Conservation (phyloP, 2,329 filamentous ascomycete genomes). For the Sclerotinia sclerotiorum region DNA sequence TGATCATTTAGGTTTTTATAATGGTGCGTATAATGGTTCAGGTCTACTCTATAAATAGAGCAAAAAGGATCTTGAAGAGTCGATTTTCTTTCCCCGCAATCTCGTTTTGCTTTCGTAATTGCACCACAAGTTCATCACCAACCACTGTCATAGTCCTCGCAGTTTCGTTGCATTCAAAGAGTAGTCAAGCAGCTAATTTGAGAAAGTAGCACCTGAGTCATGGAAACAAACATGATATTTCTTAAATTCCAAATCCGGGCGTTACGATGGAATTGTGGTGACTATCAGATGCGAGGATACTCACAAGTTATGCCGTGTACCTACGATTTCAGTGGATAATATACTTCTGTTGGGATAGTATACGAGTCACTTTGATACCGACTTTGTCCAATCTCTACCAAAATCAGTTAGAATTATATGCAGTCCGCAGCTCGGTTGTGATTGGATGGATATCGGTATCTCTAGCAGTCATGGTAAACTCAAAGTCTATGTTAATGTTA, state of each 20-base stretch:
- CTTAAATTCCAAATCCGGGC: not conserved
- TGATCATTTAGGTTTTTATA: too few species aligned
- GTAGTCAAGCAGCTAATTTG: not conserved
- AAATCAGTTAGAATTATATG: conserved; percentile 54
- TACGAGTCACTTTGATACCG: conserved; percentile 65
- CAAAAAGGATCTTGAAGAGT: too few species aligned
- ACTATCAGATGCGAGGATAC: not conserved
- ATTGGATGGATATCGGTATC: conserved; percentile 71
- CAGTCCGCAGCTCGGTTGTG: conserved; percentile 75
- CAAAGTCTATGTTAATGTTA: not conserved
- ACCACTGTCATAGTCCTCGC: too few species aligned
- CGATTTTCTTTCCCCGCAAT: too few species aligned
- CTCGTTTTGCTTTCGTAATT: not conserved
- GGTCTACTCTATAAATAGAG: too few species aligned
- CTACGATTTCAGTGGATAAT: not conserved
- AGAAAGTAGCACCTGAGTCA: not conserved
- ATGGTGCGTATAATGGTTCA: too few species aligned
- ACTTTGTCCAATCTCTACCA: conserved; percentile 60
- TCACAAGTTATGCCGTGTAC: not conserved
- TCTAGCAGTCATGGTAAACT: conserved; percentile 51
- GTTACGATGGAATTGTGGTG: not conserved
- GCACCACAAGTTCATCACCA: not conserved
- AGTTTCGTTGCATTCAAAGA: not conserved
- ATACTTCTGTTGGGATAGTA: not conserved
- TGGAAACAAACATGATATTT: not conserved